Evolutionary conservation across 345 rosid genomes (phyloP).

Genomic region (Brassica juncea): DNA sequence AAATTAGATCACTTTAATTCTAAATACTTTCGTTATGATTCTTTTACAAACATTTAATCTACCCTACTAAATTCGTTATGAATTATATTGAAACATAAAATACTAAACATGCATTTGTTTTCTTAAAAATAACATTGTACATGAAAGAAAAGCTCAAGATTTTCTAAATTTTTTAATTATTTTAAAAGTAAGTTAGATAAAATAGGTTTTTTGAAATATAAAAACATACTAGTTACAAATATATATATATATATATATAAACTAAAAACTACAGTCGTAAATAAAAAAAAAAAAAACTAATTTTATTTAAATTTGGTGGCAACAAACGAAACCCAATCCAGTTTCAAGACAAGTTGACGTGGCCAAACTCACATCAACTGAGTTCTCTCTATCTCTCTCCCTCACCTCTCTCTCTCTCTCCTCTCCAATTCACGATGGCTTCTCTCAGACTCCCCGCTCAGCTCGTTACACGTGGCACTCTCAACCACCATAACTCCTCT

Average conservation of each 20-base stretch:
- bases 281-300: not conserved
- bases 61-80: too few species aligned
- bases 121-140: not conserved
- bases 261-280: not conserved
- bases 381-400: constrained; percentile 23
- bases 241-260: not conserved
- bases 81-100: too few species aligned
- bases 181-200: not conserved
- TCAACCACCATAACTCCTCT: constrained; percentile 27
- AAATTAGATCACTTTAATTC: not conserved
- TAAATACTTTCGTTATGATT: too few species aligned
- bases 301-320: constrained; percentile 4
- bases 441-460: constrained; percentile 60
- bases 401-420: not conserved
- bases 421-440: constrained; percentile 39
- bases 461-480: constrained; percentile 45
- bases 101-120: too few species aligned
- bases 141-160: not conserved
- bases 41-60: too few species aligned
- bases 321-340: constrained; percentile 26
- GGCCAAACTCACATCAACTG: constrained; percentile 48
- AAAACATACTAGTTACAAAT: not conserved
- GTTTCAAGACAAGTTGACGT: constrained; percentile 32
- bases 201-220: not conserved
- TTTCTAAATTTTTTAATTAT: not conserved